phyloP scores from a whole-genome alignment of 2,329 filamentous ascomycete species.

The Trichoderma arundinaceum region DNA sequence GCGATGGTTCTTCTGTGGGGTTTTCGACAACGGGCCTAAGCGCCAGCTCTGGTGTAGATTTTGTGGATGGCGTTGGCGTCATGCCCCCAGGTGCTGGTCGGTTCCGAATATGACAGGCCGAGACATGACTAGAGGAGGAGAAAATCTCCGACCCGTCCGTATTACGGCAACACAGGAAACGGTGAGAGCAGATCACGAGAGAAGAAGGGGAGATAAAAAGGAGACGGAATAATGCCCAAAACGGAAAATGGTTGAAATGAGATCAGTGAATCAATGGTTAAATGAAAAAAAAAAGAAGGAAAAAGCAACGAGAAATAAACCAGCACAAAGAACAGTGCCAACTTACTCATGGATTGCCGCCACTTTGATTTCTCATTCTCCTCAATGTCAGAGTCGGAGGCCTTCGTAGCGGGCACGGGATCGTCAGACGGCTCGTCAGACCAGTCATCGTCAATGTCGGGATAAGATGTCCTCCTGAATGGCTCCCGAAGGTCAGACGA shows the following conservation, averaged over 20 bases:
- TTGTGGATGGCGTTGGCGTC: constrained; percentile 24
- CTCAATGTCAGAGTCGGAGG: constrained; percentile 1
- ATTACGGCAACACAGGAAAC: constrained; percentile 12
- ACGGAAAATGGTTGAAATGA: neutral
- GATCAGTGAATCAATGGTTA: neutral
- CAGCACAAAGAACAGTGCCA: too few relatives aligned
- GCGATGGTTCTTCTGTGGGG: constrained; percentile 25
- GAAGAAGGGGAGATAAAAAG: neutral
- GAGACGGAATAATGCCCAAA: neutral
- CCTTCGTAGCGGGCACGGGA: neutral
- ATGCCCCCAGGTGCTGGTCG: neutral
- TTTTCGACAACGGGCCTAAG: constrained; percentile 17
- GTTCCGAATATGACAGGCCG: constrained; percentile 5
- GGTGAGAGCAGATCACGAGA: neutral
- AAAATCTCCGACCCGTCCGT: constrained; percentile 29
- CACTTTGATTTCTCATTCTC: neutral
- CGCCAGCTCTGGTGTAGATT: neutral
- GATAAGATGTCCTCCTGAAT: neutral
- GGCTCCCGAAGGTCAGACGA: constrained; percentile 3
- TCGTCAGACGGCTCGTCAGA: constrained; percentile 6
- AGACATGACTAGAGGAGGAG: constrained; percentile 24
- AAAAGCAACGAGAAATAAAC: neutral
- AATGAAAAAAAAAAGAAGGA: constrained; percentile 29
- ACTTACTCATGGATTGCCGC: constrained; percentile 33
- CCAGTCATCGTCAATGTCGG: constrained; percentile 24